Base-by-base conservation (phyloP, 441 rosid genomes). In the Isatis lusitanica region DNA sequence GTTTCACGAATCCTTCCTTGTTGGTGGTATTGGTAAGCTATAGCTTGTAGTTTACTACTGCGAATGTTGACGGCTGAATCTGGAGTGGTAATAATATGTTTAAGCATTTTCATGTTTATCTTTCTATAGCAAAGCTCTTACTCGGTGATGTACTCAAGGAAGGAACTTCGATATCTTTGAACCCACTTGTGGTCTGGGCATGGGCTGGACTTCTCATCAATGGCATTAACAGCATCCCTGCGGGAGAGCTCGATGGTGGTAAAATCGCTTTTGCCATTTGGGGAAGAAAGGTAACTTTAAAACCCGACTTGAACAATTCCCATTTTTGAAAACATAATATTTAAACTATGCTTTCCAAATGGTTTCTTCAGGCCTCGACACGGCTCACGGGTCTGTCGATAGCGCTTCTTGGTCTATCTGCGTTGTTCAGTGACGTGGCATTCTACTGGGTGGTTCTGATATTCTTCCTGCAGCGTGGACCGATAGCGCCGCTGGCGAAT, bases 201-300 rank as follows among this genome's bases (percentile, higher is more conserved):
- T 94, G 97, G 94, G 94, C 97, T 70, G 98, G 98, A 56, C 94
- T 94, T 75, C 90, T 94, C 63, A 88, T 94, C 42, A 94, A 90
- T 74, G 97, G 93, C 58, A 87, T 94, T 80, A 94, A 92, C 79
- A 92, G 97, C 84, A 94, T 94, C 68, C 97, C 97, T 11, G 98
- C 97, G 0, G 97, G 98, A 75, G 98, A 90, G 77, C 87, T 89
- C 26, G 98, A 94, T 42, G 97, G 97, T 9, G 97, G 98, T 48
- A 80, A 86, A 73, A 88, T 94, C 26, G 83, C 96, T 33, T 89
- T 92, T 43, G 83, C 97, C 71, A 82, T 94, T 39, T 94, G 97
- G 97, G 98, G 97, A 79, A 87, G 97, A 83, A 94, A 94, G 94
- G 99, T 94, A 87, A 28, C 60, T 13, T 15, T 13, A 38, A 12